phyloP scores from a whole-genome alignment of 2,329 filamentous ascomycete species.

The Colletotrichum graminicola region DNA sequence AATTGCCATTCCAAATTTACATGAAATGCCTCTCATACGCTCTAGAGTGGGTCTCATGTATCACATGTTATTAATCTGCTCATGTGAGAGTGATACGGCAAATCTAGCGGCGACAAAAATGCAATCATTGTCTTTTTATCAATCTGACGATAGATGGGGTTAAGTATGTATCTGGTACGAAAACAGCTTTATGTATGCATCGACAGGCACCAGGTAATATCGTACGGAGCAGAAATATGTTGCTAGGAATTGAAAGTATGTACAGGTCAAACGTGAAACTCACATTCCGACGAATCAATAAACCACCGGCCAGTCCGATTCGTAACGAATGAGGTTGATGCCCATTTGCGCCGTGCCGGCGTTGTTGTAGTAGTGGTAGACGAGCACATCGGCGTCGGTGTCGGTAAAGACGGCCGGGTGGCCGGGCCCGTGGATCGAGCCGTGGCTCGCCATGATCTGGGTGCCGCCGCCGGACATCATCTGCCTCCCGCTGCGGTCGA shows the following conservation, averaged over 20 bases:
- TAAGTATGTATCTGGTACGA: fast-evolving
- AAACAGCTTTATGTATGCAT: background rate
- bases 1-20: too few relatives aligned
- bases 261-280: background rate
- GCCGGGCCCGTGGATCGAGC: conserved; percentile 48
- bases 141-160: background rate
- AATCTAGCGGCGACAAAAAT: background rate
- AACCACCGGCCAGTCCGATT: conserved; percentile 49
- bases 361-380: conserved; percentile 50
- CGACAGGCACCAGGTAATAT: background rate
- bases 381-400: conserved; percentile 48
- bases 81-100: background rate
- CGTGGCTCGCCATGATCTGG: conserved; percentile 48
- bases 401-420: conserved; percentile 51
- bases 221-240: background rate
- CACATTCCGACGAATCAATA: conserved; percentile 40
- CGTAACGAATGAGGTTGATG: conserved; percentile 50
- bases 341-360: conserved; percentile 46
- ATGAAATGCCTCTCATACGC: too few relatives aligned
- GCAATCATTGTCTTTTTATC: background rate
- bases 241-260: background rate
- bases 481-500: conserved; percentile 45
- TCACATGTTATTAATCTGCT: too few relatives aligned
- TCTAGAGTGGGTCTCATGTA: too few relatives aligned
- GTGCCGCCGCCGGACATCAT: conserved; percentile 50